Percentiles rank a stretch among this genome's conserved stretches.
Conservation (phyloP, 2,329 filamentous ascomycete species). For the Colletotrichum liaoningense region DNA sequence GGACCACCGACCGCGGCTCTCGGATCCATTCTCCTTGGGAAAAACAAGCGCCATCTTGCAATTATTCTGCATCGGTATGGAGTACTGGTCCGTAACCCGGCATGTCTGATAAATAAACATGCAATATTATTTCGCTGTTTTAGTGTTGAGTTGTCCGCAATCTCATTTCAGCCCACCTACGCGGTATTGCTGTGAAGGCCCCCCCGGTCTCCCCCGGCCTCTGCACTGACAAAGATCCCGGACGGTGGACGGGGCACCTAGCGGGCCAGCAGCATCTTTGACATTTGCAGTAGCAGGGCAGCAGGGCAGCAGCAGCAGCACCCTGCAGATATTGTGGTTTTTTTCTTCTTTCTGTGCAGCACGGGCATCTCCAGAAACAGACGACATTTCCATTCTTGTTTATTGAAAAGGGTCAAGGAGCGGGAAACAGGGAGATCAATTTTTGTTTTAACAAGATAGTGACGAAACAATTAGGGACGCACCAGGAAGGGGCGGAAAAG, state of each 20-base stretch:
- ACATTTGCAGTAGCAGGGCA: neutral
- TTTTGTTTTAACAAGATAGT: neutral
- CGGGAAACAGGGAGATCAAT: neutral
- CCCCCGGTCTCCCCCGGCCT: neutral
- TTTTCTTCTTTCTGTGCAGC: neutral
- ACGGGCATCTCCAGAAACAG: conserved; percentile 26
- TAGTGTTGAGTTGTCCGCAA: conserved; percentile 7
- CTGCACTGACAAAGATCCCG: conserved; percentile 27
- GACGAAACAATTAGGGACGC: neutral
- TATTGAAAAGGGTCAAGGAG: neutral
- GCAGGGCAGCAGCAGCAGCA: neutral
- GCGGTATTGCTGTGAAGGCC: neutral
- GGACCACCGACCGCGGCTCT: neutral
- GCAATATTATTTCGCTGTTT: conserved; percentile 2
- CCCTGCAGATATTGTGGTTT: conserved; percentile 7
- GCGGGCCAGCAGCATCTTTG: neutral
- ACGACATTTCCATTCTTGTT: neutral
- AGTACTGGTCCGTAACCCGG: conserved; percentile 1
- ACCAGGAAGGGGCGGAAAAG: neutral
- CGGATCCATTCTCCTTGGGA: neutral
- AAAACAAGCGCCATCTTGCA: neutral
- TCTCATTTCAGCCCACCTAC: conserved; percentile 24
- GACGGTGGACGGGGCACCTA: neutral
- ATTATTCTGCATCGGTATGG: neutral
- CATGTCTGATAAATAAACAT: neutral